These are phyloP conservation scores for Brassica rapa DNA, from an alignment of 345 rosid species.

Conservation along the genomic window DNA sequence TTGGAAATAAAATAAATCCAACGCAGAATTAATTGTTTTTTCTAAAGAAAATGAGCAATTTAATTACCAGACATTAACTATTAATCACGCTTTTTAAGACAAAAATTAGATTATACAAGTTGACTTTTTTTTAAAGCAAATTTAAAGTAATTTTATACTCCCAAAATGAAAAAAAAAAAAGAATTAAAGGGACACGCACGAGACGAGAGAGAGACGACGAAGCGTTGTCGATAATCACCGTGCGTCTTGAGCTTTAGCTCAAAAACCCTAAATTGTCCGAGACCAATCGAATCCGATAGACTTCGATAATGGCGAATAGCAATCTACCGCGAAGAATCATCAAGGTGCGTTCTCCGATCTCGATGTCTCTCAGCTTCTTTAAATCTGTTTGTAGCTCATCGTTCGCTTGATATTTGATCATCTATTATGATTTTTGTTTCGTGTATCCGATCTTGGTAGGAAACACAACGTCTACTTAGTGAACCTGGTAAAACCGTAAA, in stretches of 20 bases:
- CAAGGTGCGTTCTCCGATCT: constrained; percentile 61
- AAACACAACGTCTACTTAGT: constrained; percentile 98
- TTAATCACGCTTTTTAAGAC: no score
- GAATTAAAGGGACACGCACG: neutral
- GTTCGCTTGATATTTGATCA: no score
- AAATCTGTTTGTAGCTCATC: neutral
- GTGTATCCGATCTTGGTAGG: constrained; percentile 51
- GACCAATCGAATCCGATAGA: constrained; percentile 27
- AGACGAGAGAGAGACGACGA: constrained; percentile 25
- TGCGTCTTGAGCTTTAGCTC: neutral
- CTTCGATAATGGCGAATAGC: constrained; percentile 74
- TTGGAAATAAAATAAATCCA: no score
- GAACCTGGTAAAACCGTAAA: constrained; percentile 69
- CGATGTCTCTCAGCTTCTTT: constrained; percentile 6
- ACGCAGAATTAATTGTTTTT: no score
- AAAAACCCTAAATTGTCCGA: constrained; percentile 30
- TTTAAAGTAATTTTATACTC: no score
- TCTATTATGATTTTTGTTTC: neutral
- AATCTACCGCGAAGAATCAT: constrained; percentile 98
- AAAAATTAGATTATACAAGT: no score
- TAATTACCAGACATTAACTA: no score
- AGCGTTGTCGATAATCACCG: constrained; percentile 25
- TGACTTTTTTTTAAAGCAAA: no score
- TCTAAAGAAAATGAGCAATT: no score
- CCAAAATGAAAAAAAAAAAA: no score